phyloP scores from a whole-genome alignment of 192 early-diverging fungal genomes.

The Coemansia pectinata region DNA sequence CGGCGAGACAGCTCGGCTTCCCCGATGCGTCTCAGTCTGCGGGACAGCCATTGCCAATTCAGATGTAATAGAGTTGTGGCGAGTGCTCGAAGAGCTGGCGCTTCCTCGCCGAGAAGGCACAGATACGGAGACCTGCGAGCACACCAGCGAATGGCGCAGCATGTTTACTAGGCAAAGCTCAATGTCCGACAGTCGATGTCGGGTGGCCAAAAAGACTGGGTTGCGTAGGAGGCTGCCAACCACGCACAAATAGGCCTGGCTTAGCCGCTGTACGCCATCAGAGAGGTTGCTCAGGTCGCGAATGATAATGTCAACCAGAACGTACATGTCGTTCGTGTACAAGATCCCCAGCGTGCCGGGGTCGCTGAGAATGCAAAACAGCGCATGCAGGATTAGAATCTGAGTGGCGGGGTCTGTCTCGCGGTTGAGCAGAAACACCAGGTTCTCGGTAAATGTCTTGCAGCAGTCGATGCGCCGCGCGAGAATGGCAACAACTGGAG shows the following conservation, averaged over 20 bases:
- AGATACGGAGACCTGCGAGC: constrained; percentile 17
- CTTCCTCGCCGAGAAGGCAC: constrained; percentile 30
- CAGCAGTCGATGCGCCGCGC: constrained; percentile 49
- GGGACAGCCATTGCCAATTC: constrained; percentile 9
- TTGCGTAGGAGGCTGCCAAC: constrained; percentile 66
- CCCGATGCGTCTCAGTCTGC: background rate
- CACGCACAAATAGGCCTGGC: constrained; percentile 70
- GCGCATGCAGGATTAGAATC: constrained; percentile 64
- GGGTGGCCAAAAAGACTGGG: constrained; percentile 51
- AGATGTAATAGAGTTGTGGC: constrained; percentile 36
- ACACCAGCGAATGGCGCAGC: constrained; percentile 46
- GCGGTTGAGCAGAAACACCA: constrained; percentile 92
- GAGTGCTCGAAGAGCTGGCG: constrained; percentile 33
- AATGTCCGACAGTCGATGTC: constrained; percentile 49
- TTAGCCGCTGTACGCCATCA: constrained; percentile 64
- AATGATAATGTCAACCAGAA: constrained; percentile 84
- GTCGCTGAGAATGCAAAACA: constrained; percentile 69
- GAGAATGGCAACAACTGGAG: constrained; percentile 39
- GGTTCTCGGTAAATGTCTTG: constrained; percentile 84
- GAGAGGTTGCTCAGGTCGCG: constrained; percentile 78
- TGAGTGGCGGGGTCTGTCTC: constrained; percentile 62
- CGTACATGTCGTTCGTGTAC: constrained; percentile 90
- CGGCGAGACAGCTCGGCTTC: constrained; percentile 30
- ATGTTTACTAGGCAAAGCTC: constrained; percentile 52
- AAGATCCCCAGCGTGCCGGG: constrained; percentile 67